phyloP scores from a whole-genome alignment of 2,329 filamentous ascomycete species.

The Kalmusia sp. region DNA sequence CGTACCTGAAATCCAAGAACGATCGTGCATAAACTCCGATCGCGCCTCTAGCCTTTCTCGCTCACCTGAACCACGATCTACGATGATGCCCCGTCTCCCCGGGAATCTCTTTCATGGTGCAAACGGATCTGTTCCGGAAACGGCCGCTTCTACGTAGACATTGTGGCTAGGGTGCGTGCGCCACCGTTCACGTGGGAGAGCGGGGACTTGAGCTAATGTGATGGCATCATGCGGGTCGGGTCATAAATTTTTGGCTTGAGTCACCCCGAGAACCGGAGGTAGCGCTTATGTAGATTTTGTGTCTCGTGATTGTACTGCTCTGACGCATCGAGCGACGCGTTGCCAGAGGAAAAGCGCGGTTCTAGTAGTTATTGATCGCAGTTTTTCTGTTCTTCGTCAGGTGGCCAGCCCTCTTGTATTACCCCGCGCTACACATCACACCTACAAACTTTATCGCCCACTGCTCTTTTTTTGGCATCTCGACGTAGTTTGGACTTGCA shows the following conservation, averaged over 20 bases:
- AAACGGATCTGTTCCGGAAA: not conserved
- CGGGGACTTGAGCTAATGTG: not conserved
- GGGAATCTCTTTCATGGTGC: not conserved
- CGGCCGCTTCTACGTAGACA: not conserved
- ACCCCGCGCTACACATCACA: not conserved
- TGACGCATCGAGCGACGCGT: slow-evolving; percentile 4
- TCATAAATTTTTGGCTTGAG: slow-evolving; percentile 35
- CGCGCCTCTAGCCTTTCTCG: not conserved
- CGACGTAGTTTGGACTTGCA: not conserved
- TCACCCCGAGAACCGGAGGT: slow-evolving; percentile 7
- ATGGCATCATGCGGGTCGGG: slow-evolving; percentile 44
- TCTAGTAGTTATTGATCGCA: slow-evolving; percentile 8
- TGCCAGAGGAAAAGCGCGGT: not conserved
- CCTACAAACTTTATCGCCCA: not conserved
- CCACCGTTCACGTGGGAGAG: not conserved
- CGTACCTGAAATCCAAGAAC: slow-evolving; percentile 3
- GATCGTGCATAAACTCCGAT: slow-evolving; percentile 6
- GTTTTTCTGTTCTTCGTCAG: not conserved
- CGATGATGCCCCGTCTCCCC: not conserved
- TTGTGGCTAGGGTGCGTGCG: not conserved
- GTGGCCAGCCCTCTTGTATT: not conserved
- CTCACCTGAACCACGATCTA: not conserved
- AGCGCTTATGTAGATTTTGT: not conserved
- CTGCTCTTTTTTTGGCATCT: not conserved
- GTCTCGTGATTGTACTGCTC: not conserved